Evolutionary conservation across 805 yeast genomes (phyloP), one percentile per base, ranked within the genome.

Genomic region (Sugiyamaella smithiae): DNA sequence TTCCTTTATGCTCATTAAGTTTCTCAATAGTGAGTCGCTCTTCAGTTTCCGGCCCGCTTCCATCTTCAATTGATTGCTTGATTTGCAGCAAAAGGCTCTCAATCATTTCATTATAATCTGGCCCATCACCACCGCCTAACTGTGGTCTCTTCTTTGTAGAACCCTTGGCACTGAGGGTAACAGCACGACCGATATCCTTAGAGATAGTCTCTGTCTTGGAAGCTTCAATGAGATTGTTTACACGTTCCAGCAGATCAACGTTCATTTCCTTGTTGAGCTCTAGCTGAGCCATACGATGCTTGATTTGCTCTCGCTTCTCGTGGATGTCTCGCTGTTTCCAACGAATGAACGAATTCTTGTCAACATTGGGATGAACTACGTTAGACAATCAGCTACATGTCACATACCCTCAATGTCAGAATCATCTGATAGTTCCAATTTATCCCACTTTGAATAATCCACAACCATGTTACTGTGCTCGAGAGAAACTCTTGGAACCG

Each of bases 271-370:
- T 72, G 65, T 90, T 96, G 19, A 86, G 77, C 54, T 83, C 81
- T 43, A 90, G 73, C 26, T 85, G 81, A 53, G 78, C 80, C 63
- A 89, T 85, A 59, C 91, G 90, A 38, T 79, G 77, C 60, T 85
- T 84, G 62, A 95, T 73, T 63, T 87, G 87, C 35, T 75, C 77
- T 54, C 99, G 81, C 68, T 89, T 85, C 63, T 91, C 97, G 65
- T 93, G 99, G 56, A 93, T 93, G 58, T 90, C 96, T 61, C 96
- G 85, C 69, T 93, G 99, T 64, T 88, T 91, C 99, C 98, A 91
- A 51, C 82, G 80, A 59, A 93, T 88, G 57, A 93, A 91, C 1
- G 98, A 90, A 33, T 72, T 73, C 65, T 93, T 93, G 67, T 93
- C 99, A 26, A 93, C 99, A 63, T 93, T 93, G 51, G 98, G 99